Evolutionary conservation across 116 monocot genomes (phyloP), one percentile per base, ranked within the genome.

Genomic region (Zostera marina): DNA sequence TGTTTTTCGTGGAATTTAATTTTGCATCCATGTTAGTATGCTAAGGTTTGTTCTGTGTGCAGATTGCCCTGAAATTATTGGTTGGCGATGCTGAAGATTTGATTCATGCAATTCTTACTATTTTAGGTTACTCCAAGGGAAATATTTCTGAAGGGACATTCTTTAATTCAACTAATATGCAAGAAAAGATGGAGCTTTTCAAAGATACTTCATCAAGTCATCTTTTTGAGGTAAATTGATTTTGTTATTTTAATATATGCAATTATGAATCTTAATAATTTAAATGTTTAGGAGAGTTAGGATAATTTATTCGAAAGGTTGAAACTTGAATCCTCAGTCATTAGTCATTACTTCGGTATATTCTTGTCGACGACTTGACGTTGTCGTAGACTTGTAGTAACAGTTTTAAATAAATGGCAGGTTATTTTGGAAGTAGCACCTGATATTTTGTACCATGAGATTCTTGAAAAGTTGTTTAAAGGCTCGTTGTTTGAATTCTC

Each of bases 391-490:
- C n/a, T n/a, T n/a, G 49, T 17, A 45, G 12, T 45, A 9, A 49
- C 20, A 0, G 19, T 20, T 17, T 49, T 49, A 15, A 17, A 49
- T 32, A 32, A 9, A 8, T 58, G 70, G 23, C 76, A 96, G 98
- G 86, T 98, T 42, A 90, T 90, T 47, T 45, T 98, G 47, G 81
- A 81, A 71, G 86, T 98, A 62, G 77, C 91, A 45, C 98, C 91
- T 26, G 81, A 68, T 38, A 54, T 56, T 42, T 44, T 98, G 61
- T 90, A 76, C 38, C 32, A 71, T 22, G 68, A 78, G 44, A 44
- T 98, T 57, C 68, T 98, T 40, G 59, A 53, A 42, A 76, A 81
- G 68, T 56, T 83, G n/a, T 86, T 98, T 55, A 86, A 62, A 55
- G 83, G 79, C 59, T 76, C 81, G 60, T 64, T 90, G 47, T 75